Base-by-base conservation (phyloP, 306 rosid genomes). In the Delonix regia region DNA sequence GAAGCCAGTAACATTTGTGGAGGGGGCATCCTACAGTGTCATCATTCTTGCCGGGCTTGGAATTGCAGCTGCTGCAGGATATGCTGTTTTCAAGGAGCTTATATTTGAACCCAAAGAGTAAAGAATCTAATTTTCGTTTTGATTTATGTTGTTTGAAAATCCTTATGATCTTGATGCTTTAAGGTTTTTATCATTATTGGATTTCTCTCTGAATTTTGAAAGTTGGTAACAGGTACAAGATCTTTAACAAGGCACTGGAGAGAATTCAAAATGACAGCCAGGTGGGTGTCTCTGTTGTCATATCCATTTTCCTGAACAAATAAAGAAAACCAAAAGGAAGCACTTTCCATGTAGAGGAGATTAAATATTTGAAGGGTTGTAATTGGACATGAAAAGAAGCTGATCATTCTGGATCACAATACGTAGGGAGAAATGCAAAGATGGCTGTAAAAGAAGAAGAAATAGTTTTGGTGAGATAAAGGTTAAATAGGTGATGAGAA, bases 21-120 rank as follows among this genome's bases (percentile, higher is more conserved):
- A 87, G 85, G 95, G 95, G 56, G 90, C 95, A 68, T 88, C 95
- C 83, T 90, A 88, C 80, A 81, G 85, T 83, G 70, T 89, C 71
- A 53, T 88, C 84, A 90, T 90, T 78, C 87, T 90, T 69, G 84
- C 74, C 1, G 95, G 95, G 69, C 89, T 88, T 68, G 95, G 95
- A 72, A 19, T 90, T 80, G 92, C 92, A 74, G 89, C 83, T 55
- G 90, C 91, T 16, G 99, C 99, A 0, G 98, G 91, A 86, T 93
- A 93, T 80, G 94, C 92, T 36, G 98, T 96, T 83, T 93, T 96
- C 81, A 93, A 90, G 75, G 99, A 93, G 83, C 99, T 96, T 78
- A 90, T 96, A 62, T 91, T 93, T 84, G 88, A 93, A 84, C 99
- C 98, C 0, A 96, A 90, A 84, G 99, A 96, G 99, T 96, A 91